Percentiles rank a stretch among this genome's conserved stretches.
phyloP scores from a whole-genome alignment of 2,329 filamentous ascomycete species.

The Sporothrix variecibatus region DNA sequence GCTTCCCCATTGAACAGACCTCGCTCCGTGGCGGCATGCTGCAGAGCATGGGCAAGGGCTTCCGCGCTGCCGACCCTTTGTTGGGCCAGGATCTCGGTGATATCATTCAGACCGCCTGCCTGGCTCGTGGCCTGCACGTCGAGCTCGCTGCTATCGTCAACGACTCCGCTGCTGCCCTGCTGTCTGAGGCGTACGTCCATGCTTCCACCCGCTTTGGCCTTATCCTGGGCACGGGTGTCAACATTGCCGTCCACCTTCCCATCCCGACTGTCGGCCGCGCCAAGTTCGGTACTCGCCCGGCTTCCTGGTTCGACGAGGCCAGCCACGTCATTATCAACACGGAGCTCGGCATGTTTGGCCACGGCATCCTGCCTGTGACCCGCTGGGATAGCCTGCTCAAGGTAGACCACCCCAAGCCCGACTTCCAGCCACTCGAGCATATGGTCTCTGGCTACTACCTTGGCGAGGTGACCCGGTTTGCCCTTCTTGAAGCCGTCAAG shows the following conservation, averaged over 20 bases:
- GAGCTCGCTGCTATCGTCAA: constrained; percentile 64
- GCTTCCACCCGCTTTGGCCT: constrained; percentile 62
- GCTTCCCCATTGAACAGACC: constrained; percentile 71
- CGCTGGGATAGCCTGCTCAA: constrained; percentile 61
- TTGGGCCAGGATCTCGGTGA: constrained; percentile 61
- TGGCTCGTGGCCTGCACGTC: constrained; percentile 53
- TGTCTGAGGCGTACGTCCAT: constrained; percentile 64
- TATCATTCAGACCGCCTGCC: constrained; percentile 58
- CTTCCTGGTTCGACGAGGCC: constrained; percentile 58
- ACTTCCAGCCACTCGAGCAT: constrained; percentile 64
- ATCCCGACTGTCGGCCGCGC: constrained; percentile 54
- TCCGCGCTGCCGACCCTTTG: constrained; percentile 59
- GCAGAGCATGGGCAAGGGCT: constrained; percentile 66
- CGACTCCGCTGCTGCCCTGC: constrained; percentile 66
- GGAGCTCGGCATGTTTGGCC: constrained; percentile 67
- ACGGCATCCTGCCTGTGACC: constrained; percentile 59
- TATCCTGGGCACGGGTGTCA: constrained; percentile 68
- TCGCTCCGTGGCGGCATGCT: constrained; percentile 61
- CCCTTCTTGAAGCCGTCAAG: constrained; percentile 60
- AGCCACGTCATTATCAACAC: constrained; percentile 68
- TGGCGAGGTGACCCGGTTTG: constrained; percentile 63
- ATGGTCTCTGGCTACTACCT: constrained; percentile 67
- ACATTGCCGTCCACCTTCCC: constrained; percentile 66
- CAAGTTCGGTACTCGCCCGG: constrained; percentile 60
- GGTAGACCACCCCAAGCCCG: constrained; percentile 54